These are phyloP conservation scores for Alternaria viburni DNA, from an alignment of 2,329 filamentous ascomycete genomes.

Conservation along the genomic window DNA sequence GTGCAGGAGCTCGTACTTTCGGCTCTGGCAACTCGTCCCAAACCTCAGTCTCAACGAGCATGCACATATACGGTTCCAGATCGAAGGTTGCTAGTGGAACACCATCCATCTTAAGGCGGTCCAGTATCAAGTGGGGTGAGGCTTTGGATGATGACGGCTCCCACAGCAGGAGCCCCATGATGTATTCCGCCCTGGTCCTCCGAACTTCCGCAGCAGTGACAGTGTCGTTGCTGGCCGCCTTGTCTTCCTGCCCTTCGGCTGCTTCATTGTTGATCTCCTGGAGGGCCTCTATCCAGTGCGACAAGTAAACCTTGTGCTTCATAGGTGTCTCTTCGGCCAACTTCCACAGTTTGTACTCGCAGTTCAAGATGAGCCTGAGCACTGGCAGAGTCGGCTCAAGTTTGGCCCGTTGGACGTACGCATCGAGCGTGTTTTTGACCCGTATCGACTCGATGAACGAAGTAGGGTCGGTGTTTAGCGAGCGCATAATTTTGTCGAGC, in stretches of 20 bases:
- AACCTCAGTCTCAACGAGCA: conserved; percentile 47
- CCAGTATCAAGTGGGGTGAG: conserved; percentile 26
- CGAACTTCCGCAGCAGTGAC: conserved; percentile 25
- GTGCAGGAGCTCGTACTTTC: not conserved
- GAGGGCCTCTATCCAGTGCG: conserved; percentile 50
- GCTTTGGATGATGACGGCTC: not conserved
- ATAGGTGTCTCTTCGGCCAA: conserved; percentile 39
- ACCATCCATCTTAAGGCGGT: conserved; percentile 13
- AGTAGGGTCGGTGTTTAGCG: not conserved
- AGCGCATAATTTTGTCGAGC: conserved; percentile 11
- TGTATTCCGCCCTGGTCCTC: conserved; percentile 28
- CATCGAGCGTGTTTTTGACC: conserved; percentile 43
- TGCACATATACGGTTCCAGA: conserved; percentile 37
- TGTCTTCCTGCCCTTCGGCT: not conserved
- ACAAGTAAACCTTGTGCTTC: conserved; percentile 47
- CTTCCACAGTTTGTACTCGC: conserved; percentile 46
- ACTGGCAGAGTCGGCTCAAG: conserved; percentile 24
- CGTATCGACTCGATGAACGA: conserved; percentile 23
- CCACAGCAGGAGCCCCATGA: conserved; percentile 33
- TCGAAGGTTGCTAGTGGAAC: conserved; percentile 26
- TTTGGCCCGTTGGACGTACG: conserved; percentile 26
- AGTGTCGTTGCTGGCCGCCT: not conserved
- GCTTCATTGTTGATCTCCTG: conserved; percentile 18
- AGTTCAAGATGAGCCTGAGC: conserved; percentile 41
- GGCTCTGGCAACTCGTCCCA: conserved; percentile 36